Base-by-base conservation (phyloP, 192 early-diverging fungal species). In the Coemansia sp. region DNA sequence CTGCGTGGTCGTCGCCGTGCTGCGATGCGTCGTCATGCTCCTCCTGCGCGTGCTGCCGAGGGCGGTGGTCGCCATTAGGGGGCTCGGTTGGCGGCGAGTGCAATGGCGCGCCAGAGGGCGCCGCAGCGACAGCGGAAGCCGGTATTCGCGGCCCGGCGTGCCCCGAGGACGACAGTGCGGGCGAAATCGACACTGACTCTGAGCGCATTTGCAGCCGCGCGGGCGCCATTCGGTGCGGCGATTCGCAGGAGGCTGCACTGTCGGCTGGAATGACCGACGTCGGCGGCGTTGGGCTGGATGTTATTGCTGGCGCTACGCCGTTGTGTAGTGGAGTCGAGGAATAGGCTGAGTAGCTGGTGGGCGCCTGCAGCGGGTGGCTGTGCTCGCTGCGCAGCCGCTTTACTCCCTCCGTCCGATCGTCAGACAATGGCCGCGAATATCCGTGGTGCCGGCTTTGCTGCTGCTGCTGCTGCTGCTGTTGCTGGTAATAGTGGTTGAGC, bases 301-400 rank as follows among this genome's bases (percentile, higher is more conserved):
- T 3, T 2, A 9, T 20, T 24, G 46, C 22, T 24, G 22, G 19
- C 7, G 19, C 8, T 11, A 24, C 10, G 11, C 10, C 46, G 22
- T 47, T 47, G 22, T 47, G 46, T 7, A 24, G 19, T 31, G 51
- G 27, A 17, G 27, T 25, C 14, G 51, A n/a, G 5, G 51, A 31
- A 15, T 54, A 31, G 15, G 51, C 27, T 15, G 27, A 17, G 27
- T 54, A 54, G 27, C 29, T 43, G 47, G 24, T 24, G 1, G 47
- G 56, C 45, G 57, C 27, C 4, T 37, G 57, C 1, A 40, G 17
- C 17, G 49, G 47, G 35, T 59, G 61, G 35, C 22, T 25, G 20
- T 59, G 49, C n/a, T 70, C 64, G 31, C 14, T 47, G 41, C 68
- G 74, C 70, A 54, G 36, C 15, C 74, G 74, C 68, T 65, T 65